These are phyloP conservation scores for Tilletiaria anomala DNA, from an alignment of 1,284 basidiomycete species.

Conservation along the genomic window DNA sequence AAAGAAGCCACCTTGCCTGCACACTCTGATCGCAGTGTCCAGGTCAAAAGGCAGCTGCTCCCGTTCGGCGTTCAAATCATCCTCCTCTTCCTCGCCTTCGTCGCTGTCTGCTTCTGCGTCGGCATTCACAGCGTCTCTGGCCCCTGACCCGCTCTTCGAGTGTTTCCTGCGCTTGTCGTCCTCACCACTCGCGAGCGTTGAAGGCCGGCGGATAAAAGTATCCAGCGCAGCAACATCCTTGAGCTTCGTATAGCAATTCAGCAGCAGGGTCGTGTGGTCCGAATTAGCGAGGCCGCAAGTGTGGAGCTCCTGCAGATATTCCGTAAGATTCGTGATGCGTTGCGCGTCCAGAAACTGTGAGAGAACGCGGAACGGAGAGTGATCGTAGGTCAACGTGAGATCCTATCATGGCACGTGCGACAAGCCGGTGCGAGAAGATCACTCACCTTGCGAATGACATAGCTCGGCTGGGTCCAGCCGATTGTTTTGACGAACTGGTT, in stretches of 20 bases:
- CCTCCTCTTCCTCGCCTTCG: background rate
- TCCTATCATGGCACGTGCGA: background rate
- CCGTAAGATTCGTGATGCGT: conserved; percentile 81
- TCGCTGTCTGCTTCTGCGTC: conserved; percentile 29
- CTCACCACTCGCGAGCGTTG: background rate
- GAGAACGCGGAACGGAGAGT: background rate
- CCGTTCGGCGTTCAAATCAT: conserved; percentile 2
- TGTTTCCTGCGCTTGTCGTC: background rate
- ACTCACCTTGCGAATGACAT: conserved; percentile 63
- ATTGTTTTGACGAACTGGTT: conserved; percentile 80
- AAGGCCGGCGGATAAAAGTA: conserved; percentile 60
- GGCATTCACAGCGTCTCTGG: conserved; percentile 36
- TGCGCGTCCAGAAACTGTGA: conserved; percentile 85
- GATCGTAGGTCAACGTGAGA: background rate
- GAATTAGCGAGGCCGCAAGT: conserved; percentile 75
- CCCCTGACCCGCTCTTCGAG: conserved; percentile 14
- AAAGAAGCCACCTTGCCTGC: conserved; percentile 88
- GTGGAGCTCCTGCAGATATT: conserved; percentile 90
- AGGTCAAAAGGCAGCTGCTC: conserved; percentile 75
- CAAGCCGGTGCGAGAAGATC: background rate
- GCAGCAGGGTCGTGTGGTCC: conserved; percentile 76
- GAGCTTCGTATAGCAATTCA: conserved; percentile 78
- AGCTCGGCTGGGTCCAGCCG: conserved; percentile 76
- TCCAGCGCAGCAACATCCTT: conserved; percentile 79
- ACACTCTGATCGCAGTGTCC: conserved; percentile 89